Evolutionary conservation across 2,329 filamentous ascomycete species (phyloP).

Genomic region (Phaeosphaeriaceae sp.): DNA sequence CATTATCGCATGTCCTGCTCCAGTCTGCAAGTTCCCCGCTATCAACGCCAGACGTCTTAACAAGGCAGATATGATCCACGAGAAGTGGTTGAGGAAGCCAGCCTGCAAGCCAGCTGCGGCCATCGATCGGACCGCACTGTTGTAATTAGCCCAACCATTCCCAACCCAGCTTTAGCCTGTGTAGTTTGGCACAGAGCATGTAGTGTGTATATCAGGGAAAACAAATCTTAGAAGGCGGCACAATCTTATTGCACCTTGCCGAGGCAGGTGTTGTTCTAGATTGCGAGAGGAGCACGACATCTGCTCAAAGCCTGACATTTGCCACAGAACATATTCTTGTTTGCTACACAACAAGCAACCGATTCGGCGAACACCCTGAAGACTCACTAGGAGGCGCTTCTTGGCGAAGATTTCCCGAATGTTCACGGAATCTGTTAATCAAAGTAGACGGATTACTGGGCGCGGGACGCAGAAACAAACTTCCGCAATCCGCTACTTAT

Average conservation of each 20-base stretch:
- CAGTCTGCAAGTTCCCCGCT: background rate
- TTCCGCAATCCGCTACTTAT: background rate
- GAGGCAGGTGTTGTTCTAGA: background rate
- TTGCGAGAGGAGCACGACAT: background rate
- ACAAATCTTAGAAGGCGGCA: background rate
- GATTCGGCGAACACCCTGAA: background rate
- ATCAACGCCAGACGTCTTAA: conserved; percentile 2
- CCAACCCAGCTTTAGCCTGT: background rate
- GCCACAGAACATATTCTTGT: background rate
- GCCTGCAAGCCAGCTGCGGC: background rate
- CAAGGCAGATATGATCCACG: conserved; percentile 11
- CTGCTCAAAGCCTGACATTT: background rate
- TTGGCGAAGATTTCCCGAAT: background rate
- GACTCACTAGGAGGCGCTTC: background rate
- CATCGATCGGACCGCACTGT: conserved; percentile 1
- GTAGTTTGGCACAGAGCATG: background rate
- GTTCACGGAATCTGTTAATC: background rate
- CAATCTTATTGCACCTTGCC: background rate
- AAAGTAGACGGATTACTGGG: background rate
- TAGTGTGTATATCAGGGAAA: background rate
- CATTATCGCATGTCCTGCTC: background rate
- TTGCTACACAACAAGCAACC: background rate
- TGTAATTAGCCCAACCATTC: background rate
- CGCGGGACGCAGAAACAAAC: background rate
- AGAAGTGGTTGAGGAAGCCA: background rate